A percentile compares a stretch with the other conserved stretches of the same genome.
phyloP scores from a whole-genome alignment of 164 flowering plant genomes.

The Vitis riparia region DNA sequence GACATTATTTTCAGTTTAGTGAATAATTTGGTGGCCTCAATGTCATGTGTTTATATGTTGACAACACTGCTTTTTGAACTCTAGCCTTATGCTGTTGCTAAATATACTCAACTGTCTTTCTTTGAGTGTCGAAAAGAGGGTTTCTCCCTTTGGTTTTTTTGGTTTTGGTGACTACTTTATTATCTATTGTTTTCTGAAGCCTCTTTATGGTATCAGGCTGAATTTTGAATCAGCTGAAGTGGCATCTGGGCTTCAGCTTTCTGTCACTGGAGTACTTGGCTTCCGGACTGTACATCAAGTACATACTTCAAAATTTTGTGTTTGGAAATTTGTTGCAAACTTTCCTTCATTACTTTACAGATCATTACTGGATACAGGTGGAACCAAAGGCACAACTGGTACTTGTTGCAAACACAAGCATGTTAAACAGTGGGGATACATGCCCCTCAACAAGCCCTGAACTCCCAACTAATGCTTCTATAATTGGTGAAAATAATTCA shows the following conservation, averaged over 20 bases:
- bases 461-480: slow-evolving; percentile 19
- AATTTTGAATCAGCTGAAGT: slow-evolving; percentile 64
- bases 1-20: no score
- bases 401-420: slow-evolving; percentile 47
- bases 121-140: background rate
- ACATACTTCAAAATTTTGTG: background rate
- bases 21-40: no score
- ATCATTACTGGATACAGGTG: slow-evolving; percentile 34
- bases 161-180: background rate
- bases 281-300: slow-evolving; percentile 88
- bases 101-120: background rate
- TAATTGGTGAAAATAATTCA: slow-evolving; percentile 16
- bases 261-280: slow-evolving; percentile 84
- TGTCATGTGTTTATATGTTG: no score
- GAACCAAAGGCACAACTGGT: slow-evolving; percentile 82
- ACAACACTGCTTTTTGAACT: no score
- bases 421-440: slow-evolving; percentile 19
- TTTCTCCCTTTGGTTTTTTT: background rate
- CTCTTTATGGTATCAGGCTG: slow-evolving; percentile 30
- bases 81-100: no score
- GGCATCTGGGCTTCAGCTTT: slow-evolving; percentile 60
- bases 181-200: slow-evolving; percentile 1
- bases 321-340: background rate
- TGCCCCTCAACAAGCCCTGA: slow-evolving; percentile 9
- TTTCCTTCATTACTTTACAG: slow-evolving; percentile 5